Base-by-base conservation (phyloP, 2,329 filamentous ascomycete species). In the Colletotrichum agaves region DNA sequence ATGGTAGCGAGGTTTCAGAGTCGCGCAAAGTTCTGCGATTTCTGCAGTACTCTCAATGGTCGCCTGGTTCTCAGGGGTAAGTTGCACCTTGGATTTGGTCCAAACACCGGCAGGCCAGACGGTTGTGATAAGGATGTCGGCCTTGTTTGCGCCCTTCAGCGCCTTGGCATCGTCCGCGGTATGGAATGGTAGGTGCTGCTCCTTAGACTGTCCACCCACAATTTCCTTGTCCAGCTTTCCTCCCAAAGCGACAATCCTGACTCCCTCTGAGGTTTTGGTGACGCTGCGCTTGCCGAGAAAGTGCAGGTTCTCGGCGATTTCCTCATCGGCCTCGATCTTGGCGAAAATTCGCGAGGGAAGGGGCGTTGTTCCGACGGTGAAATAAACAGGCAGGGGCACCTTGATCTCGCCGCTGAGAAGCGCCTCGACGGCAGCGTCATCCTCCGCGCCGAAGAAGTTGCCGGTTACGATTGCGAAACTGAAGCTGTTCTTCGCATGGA, bases 1-100 rank as follows among this genome's bases (percentile, higher is more conserved):
- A 78, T 98, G 94, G 75, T 99, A 99, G 31, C 93, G 90, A n/a
- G 96, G 96, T 77, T 94, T 96, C 19, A 99, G 80, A 0, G 88
- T 81, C 3, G 90, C 85, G 74, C 91, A 95, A 11, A 99, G 84
- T 67, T 97, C 92, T 5, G 94, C 89, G 46, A 98, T 83, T 62
- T 90, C 88, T 60, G 89, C 85, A n/a, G 88, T 87, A 63, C 86
- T 84, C 21, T 81, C 73, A 0, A 89, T 82, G 4, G 84, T 78
- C 2, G 80, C 78, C n/a, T 82, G 77, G 4, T 84, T 82, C 11
- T 87, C 85, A 4, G 87, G 82, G 5, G 83, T 77, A n/a, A 91
- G 78, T 3, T 83, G 74, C 2, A 89, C 84, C 49, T 88, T 90
- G 3, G 94, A 94, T 5, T 91, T 88, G 1, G 82, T 85, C 77